A percentile compares a stretch with the other conserved stretches of the same genome.
These are phyloP conservation scores for Sporothrix pallida DNA, from an alignment of 2,329 filamentous ascomycete species.

Conservation along the genomic window DNA sequence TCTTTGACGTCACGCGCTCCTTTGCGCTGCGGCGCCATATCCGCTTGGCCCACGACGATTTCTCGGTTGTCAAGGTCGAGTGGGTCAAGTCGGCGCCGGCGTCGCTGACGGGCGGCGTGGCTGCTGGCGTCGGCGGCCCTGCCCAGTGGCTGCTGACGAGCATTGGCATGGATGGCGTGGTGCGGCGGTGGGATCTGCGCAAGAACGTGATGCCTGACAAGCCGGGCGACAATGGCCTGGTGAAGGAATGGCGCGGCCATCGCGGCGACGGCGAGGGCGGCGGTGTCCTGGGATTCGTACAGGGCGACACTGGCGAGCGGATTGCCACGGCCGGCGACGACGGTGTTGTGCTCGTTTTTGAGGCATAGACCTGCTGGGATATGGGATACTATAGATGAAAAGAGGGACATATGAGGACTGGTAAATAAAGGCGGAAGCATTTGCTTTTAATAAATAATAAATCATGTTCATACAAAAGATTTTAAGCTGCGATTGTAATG, in stretches of 20 bases:
- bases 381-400: no score
- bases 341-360: constrained; percentile 70
- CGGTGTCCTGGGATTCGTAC: constrained; percentile 89
- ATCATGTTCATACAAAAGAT: neutral
- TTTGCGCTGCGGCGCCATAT: constrained; percentile 88
- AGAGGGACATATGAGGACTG: neutral
- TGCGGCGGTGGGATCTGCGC: constrained; percentile 84
- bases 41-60: constrained; percentile 81
- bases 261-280: constrained; percentile 82
- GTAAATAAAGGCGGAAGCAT: neutral
- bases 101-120: constrained; percentile 18
- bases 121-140: constrained; percentile 22
- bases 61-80: constrained; percentile 89
- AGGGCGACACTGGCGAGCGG: constrained; percentile 73
- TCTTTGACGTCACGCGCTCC: constrained; percentile 85
- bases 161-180: constrained; percentile 89
- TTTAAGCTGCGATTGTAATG: neutral
- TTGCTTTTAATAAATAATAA: constrained; percentile 16
- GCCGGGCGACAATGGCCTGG: constrained; percentile 58
- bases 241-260: constrained; percentile 91
- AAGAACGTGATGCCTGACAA: constrained; percentile 45
- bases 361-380: constrained; percentile 49
- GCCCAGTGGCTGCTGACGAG: constrained; percentile 74
- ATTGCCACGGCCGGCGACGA: constrained; percentile 94
- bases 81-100: constrained; percentile 61